Evolutionary conservation across 1,284 basidiomycete species (phyloP).

Genomic region (Tylopilus sp.): DNA sequence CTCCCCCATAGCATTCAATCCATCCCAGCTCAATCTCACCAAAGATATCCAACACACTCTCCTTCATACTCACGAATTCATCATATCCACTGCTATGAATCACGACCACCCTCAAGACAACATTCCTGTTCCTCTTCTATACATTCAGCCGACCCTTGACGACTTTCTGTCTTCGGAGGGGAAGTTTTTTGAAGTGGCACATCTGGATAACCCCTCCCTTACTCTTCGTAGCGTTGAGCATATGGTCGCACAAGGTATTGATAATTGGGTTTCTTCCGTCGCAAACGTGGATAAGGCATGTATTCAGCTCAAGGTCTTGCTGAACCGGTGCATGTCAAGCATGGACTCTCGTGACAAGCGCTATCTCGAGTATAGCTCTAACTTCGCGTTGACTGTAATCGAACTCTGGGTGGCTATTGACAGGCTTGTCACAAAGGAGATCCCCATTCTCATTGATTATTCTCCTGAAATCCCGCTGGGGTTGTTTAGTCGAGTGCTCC

Average conservation of each 20-base stretch:
- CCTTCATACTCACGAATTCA: conserved; percentile 32
- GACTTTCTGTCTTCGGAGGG: conserved; percentile 28
- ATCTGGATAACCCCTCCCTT: conserved; percentile 20
- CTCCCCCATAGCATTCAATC: no score
- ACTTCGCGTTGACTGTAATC: no score
- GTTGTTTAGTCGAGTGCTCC: no score
- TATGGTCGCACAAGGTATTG: conserved; percentile 39
- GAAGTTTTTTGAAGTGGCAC: conserved; percentile 18
- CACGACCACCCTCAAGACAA: not conserved
- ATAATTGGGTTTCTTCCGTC: conserved; percentile 40
- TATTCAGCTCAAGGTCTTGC: conserved; percentile 33
- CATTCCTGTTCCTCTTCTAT: no score
- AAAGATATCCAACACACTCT: conserved; percentile 32
- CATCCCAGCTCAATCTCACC: no score
- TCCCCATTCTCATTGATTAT: no score
- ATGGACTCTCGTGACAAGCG: conserved; percentile 24
- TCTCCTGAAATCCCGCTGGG: no score
- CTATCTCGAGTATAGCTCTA: no score
- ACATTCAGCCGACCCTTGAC: conserved; percentile 12
- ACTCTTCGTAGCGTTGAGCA: conserved; percentile 48
- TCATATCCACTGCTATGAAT: conserved; percentile 21
- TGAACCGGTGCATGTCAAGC: conserved; percentile 37
- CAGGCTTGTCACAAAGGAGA: no score
- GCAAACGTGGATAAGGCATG: conserved; percentile 14
- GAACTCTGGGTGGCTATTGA: no score